phyloP scores from a whole-genome alignment of 257 asterid genomes.

The Marsdenia floribunda region DNA sequence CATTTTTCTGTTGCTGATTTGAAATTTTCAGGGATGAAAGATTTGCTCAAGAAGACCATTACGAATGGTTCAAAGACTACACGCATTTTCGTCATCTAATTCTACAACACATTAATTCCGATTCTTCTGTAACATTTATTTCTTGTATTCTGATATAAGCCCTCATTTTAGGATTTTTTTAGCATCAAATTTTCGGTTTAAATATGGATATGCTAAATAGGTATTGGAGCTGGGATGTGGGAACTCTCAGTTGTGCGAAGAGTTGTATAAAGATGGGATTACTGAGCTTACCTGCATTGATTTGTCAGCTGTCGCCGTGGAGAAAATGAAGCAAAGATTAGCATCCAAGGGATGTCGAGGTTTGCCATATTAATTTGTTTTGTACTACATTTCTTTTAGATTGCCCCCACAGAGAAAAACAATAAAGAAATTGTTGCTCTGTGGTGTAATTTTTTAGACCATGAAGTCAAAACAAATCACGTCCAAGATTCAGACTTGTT shows the following conservation, averaged over 20 bases:
- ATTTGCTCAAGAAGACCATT: constrained; percentile 85
- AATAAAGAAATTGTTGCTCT: not conserved
- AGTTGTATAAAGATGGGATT: constrained; percentile 67
- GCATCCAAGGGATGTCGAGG: constrained; percentile 74
- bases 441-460: not conserved
- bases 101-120: constrained; percentile 51
- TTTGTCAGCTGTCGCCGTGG: constrained; percentile 81
- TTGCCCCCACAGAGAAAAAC: not conserved
- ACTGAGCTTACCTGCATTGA: constrained; percentile 86
- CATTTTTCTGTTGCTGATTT: not conserved
- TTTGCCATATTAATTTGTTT: constrained; percentile 1
- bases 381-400: not conserved
- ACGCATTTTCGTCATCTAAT: constrained; percentile 73
- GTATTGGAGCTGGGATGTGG: constrained; percentile 97
- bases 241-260: constrained; percentile 81
- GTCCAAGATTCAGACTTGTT: not conserved
- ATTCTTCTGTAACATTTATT: constrained; percentile 47
- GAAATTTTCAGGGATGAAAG: constrained; percentile 65
- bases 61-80: constrained; percentile 94
- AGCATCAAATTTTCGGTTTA: constrained; percentile 4
- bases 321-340: constrained; percentile 71
- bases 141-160: not conserved
- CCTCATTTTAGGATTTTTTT: not conserved
- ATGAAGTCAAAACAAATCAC: not conserved
- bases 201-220: constrained; percentile 27